Conservation (phyloP, 495 filamentous ascomycete species). For the Alectoria sarmentosa region DNA sequence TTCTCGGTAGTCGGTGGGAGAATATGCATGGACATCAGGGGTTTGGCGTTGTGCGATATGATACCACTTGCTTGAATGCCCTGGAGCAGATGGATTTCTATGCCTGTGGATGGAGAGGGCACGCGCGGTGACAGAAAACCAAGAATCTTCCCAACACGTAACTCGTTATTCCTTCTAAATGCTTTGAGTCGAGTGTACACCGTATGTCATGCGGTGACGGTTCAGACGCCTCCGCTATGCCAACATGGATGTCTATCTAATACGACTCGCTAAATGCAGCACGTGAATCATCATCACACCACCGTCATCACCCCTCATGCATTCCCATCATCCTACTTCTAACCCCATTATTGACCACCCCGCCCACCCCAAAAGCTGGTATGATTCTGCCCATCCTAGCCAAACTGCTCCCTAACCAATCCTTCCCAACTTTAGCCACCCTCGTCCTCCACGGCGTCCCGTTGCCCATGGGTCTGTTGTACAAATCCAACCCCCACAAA, state of each 20-base stretch:
- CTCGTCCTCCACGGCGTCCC: constrained; percentile 50
- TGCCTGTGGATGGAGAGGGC: too few species aligned
- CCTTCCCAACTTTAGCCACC: constrained; percentile 55
- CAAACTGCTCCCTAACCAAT: constrained; percentile 69
- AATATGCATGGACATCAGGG: not conserved
- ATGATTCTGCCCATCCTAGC: constrained; percentile 88
- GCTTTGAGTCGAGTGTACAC: not conserved
- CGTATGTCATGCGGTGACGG: not conserved
- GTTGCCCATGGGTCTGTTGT: constrained; percentile 57
- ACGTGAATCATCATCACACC: not conserved
- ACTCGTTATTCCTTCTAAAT: not conserved
- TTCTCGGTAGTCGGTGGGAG: not conserved
- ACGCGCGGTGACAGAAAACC: too few species aligned
- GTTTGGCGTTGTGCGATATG: not conserved
- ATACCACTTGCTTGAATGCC: not conserved
- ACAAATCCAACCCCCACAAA: constrained; percentile 80
- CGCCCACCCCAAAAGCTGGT: constrained; percentile 89
- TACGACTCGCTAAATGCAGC: constrained; percentile 12
- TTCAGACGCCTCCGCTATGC: too few species aligned
- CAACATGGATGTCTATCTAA: not conserved
- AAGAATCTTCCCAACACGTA: too few species aligned
- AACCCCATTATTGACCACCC: constrained; percentile 76
- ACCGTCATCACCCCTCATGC: constrained; percentile 35
- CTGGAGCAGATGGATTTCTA: too few species aligned
- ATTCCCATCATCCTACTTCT: constrained; percentile 51